A percentile compares a stretch with the other conserved stretches of the same genome.
Evolutionary conservation across 192 early-diverging fungal species (phyloP).

Genomic region (Glomus cerebriforme): DNA sequence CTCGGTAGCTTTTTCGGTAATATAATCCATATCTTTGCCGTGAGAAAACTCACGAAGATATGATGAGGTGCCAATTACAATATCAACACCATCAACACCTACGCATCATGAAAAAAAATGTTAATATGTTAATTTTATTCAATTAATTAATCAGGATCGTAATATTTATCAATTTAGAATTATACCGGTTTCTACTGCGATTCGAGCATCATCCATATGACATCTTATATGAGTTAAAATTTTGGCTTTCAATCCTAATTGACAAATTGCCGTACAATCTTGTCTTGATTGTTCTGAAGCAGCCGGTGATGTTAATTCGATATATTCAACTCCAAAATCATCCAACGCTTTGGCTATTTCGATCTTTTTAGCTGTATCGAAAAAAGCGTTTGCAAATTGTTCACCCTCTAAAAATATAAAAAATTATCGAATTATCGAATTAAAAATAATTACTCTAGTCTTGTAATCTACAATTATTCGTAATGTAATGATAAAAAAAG

Average conservation of each 20-base stretch:
- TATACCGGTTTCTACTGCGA: slow-evolving; percentile 87
- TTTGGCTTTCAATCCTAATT: slow-evolving; percentile 95
- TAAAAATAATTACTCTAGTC: too few relatives aligned
- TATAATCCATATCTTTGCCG: slow-evolving; percentile 99
- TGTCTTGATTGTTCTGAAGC: slow-evolving; percentile 94
- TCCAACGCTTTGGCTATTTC: slow-evolving; percentile 99
- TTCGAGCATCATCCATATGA: slow-evolving; percentile 98
- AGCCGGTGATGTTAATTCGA: slow-evolving; percentile 95
- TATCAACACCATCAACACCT: slow-evolving; percentile 93
- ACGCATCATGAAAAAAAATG: background rate
- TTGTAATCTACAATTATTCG: background rate
- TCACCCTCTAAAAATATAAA: slow-evolving; percentile 79
- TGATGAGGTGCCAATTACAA: slow-evolving; percentile 97
- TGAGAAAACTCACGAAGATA: slow-evolving; percentile 98
- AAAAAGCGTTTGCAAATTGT: slow-evolving; percentile 99
- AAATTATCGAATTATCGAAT: background rate
- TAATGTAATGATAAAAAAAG: slow-evolving; percentile 28
- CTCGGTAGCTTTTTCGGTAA: slow-evolving; percentile 93
- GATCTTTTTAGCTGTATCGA: slow-evolving; percentile 96
- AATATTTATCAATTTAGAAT: background rate
- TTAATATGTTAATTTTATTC: background rate
- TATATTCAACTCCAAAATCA: slow-evolving; percentile 97
- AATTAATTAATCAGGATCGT: background rate
- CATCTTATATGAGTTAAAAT: slow-evolving; percentile 95
- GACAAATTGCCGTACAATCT: slow-evolving; percentile 90